Base-by-base conservation (phyloP, 345 rosid genomes). In the Salix dunnii region DNA sequence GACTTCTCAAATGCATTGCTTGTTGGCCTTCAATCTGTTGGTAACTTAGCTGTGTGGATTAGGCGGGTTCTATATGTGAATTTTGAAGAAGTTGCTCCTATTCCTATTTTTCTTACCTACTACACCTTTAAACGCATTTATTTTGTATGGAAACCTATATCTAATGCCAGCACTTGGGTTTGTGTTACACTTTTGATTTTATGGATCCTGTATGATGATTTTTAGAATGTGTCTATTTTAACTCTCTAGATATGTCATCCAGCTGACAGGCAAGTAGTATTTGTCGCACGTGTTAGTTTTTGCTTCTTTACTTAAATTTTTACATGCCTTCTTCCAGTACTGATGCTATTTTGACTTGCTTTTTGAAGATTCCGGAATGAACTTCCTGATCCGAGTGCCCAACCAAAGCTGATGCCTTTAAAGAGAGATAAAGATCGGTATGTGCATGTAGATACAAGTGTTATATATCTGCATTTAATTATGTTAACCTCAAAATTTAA, bases 341-440 rank as follows among this genome's bases (percentile, higher is more conserved):
- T 80, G 68, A 79, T 63, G 55, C 61, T 27, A 31, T 25, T 53
- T 75, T 36, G 48, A 36, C 51, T 73, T 73, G 48, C 72, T 68
- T 62, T 72, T 73, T 80, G 65, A 80, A 96, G 99, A 84, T 96
- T 96, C 73, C 93, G 98, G 33, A 96, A 96, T 84, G 98, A 93
- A 84, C 99, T 96, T 53, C 99, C 99, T 73, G 97, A 96, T 83
- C 94, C 99, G 58, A 90, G 89, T 83, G 96, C 96, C 3, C 99
- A 90, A 75, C 93, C 88, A 60, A 96, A 96, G 87, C 87, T 92
- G 31, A 92, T 96, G 99, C 73, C 89, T 33, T 42, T 92, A 80
- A 91, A 88, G 88, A 89, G 85, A 40, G 98, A 96, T 77, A 86
- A 89, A 84, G 99, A 96, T 82, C 89, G 90, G 99, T 96, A 89